phyloP scores from a whole-genome alignment of 1,139 yeast genomes.

The Wickerhamomyces sp. region DNA sequence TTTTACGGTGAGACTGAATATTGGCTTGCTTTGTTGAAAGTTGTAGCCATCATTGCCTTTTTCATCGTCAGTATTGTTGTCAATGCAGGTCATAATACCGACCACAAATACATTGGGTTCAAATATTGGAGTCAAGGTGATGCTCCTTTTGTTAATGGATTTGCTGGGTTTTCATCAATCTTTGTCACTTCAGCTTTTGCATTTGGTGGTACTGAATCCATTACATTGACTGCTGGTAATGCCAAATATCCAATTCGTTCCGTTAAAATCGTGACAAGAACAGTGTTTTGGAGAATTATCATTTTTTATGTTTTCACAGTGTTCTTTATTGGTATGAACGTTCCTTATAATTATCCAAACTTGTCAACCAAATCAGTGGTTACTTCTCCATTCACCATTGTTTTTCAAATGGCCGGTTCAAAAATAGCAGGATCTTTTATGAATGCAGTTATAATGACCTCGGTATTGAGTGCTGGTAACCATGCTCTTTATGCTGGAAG shows the following conservation, averaged over 20 bases:
- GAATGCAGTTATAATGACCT: constrained; percentile 47
- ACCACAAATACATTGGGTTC: constrained; percentile 43
- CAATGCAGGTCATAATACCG: constrained; percentile 39
- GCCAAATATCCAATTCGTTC: constrained; percentile 52
- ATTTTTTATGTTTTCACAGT: constrained; percentile 41
- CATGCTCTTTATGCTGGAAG: constrained; percentile 55
- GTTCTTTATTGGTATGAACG: constrained; percentile 41
- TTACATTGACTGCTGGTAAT: constrained; percentile 65
- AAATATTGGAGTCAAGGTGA: constrained; percentile 43
- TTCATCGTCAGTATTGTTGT: constrained; percentile 43
- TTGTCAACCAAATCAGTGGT: constrained; percentile 39
- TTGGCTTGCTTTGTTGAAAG: constrained; percentile 59
- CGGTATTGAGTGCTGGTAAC: constrained; percentile 59
- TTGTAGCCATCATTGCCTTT: constrained; percentile 48
- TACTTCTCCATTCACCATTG: constrained; percentile 64
- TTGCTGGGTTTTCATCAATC: constrained; percentile 35
- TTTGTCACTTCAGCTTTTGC: constrained; percentile 61
- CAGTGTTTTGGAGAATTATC: constrained; percentile 51
- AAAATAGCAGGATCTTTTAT: constrained; percentile 49
- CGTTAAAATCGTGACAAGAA: constrained; percentile 53
- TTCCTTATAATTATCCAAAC: constrained; percentile 39
- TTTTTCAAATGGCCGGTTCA: constrained; percentile 41
- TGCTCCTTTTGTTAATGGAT: constrained; percentile 38
- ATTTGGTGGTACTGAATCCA: constrained; percentile 63
- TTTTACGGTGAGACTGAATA: constrained; percentile 64